These are phyloP conservation scores for Sporothrix pallida DNA, from an alignment of 2,329 filamentous ascomycete genomes.

Conservation along the genomic window DNA sequence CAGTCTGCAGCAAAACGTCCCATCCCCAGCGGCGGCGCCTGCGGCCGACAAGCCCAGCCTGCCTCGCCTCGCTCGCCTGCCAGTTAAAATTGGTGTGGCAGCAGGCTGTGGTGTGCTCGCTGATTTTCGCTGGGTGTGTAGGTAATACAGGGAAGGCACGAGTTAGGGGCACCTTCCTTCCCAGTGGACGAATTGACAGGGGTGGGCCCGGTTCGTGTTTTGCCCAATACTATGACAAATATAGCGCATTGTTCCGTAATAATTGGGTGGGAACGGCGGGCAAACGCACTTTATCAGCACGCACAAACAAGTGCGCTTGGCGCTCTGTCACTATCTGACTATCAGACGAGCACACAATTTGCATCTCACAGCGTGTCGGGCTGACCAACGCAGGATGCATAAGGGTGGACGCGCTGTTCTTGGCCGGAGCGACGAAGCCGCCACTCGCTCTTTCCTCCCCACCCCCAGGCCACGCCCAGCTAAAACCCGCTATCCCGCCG, in stretches of 20 bases:
- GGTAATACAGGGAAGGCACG: neutral
- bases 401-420: neutral
- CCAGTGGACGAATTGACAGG: conserved; percentile 19
- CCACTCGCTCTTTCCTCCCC: conserved; percentile 23
- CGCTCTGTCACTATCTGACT: neutral
- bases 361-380: neutral
- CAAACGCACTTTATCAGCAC: conserved; percentile 25
- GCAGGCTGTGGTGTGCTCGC: neutral
- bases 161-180: conserved; percentile 9
- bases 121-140: neutral
- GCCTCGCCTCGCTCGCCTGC: neutral
- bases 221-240: conserved; percentile 33
- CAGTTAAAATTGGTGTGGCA: neutral
- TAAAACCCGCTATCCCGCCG: conserved; percentile 22
- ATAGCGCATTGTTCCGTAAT: conserved; percentile 26
- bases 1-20: neutral
- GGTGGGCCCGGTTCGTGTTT: conserved; percentile 10
- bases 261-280: conserved; percentile 20
- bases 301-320: conserved; percentile 4
- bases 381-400: neutral
- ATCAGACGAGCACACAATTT: neutral
- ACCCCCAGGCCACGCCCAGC: conserved; percentile 20
- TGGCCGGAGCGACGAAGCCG: conserved; percentile 29
- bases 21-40: conserved; percentile 25
- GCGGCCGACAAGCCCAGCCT: conserved; percentile 12